phyloP scores from a whole-genome alignment of 2,329 filamentous ascomycete species.

The Apiospora arundinis region DNA sequence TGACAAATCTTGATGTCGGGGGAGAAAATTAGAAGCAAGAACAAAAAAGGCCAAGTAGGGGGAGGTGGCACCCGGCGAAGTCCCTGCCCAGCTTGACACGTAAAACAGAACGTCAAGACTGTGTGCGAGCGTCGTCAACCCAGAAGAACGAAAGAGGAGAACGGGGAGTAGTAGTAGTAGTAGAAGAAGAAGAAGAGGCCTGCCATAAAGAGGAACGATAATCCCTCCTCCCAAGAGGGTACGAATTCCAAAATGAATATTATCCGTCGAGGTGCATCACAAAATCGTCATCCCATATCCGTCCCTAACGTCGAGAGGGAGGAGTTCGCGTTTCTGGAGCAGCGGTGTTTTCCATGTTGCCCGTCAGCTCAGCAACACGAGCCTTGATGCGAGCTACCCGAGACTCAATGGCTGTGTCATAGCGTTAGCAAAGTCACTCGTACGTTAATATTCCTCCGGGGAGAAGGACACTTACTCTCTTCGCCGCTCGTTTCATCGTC shows the following conservation, averaged over 20 bases:
- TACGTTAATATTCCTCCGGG: background rate
- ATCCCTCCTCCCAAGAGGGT: background rate
- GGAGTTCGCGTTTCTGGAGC: constrained; percentile 44
- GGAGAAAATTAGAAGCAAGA: constrained; percentile 30
- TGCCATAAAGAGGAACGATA: background rate
- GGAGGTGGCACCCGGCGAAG: background rate
- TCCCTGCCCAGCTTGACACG: constrained; percentile 2
- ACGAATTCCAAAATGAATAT: background rate
- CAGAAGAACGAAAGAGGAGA: background rate
- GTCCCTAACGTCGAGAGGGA: constrained; percentile 43
- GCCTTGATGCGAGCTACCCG: constrained; percentile 98
- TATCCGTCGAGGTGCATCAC: constrained; percentile 25
- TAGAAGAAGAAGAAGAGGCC: background rate
- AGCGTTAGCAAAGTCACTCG: constrained; percentile 33
- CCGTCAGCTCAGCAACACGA: constrained; percentile 91
- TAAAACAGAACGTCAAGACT: background rate
- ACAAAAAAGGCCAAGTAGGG: background rate
- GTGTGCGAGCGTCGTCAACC: background rate
- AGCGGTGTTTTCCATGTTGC: constrained; percentile 70
- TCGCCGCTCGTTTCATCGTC: constrained; percentile 94
- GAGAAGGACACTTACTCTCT: constrained; percentile 51
- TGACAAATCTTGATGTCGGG: constrained; percentile 28
- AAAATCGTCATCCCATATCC: constrained; percentile 35
- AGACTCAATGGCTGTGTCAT: constrained; percentile 84
- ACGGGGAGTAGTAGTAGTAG: background rate